Base-by-base conservation (phyloP, 495 filamentous ascomycete genomes). In the Podospora appendiculata region DNA sequence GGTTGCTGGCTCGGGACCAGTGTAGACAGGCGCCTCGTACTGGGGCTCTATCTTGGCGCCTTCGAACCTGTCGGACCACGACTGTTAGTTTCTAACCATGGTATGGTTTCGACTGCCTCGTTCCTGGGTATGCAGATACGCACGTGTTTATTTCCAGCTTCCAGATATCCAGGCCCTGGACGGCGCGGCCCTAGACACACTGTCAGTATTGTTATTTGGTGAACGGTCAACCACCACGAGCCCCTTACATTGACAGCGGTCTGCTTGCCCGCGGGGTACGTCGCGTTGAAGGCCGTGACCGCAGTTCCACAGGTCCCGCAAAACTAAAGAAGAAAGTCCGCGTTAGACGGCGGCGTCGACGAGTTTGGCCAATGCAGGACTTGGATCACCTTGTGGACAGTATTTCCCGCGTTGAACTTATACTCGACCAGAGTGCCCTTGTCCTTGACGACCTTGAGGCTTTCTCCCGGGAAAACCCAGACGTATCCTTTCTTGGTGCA, bases 401-500 rank as follows among this genome's bases (percentile, higher is more conserved):
- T 59, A 10, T 58, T 63, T 36, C 25, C 40, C 10, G 43, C 3
- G 2, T 55, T 68, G 48, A 74, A 74, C 5, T 45, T 56, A 47
- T 78, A 78, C n/a, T 49, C 51, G 10, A 58, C 53, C 32, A 75
- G 52, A n/a, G 50, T 59, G 0, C 60, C 57, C 2, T 63, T 54
- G 45, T 68, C 71, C 51, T 74, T 74, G 57, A 78, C 54, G 39
- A 75, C 54, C 32, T 52, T 69, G 51, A 73, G 50, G 19, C 58
- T 42, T 12, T 59, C 62, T 6, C 42, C 43, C 8, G 56, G 55
- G 34, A 67, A 61, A 13, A 67, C 32, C 66, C 67, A 78, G 32
- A 72, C 45, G 14, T 68, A 69, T 11, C 57, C 70, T 58, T 73
- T 72, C 53, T 70, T 74, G 55, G 48, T 57, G 64, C 77, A 79